A percentile compares a stretch with the other conserved stretches of the same genome.
phyloP scores from a whole-genome alignment of 2,329 filamentous ascomycete species.

The Lecanicillium sp. region DNA sequence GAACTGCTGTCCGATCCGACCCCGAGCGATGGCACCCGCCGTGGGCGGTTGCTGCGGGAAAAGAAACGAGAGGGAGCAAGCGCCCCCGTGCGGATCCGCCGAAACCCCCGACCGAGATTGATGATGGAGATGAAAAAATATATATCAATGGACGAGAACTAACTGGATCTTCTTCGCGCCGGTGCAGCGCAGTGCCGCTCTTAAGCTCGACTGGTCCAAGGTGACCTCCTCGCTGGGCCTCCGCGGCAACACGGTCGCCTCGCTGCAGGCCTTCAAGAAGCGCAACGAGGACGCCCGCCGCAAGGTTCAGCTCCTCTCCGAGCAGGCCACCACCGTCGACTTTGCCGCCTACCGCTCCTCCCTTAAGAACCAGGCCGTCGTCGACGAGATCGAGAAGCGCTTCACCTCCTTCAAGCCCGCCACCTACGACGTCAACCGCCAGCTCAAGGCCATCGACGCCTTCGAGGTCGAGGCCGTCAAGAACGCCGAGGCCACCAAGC shows the following conservation, averaged over 20 bases:
- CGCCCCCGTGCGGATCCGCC: slow-evolving; percentile 14
- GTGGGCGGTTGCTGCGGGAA: neutral
- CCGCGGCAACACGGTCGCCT: slow-evolving; percentile 85
- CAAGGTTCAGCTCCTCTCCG: slow-evolving; percentile 77
- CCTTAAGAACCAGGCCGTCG: slow-evolving; percentile 92
- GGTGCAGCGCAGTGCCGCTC: slow-evolving; percentile 85
- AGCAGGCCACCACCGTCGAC: slow-evolving; percentile 82
- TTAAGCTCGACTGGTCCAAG: slow-evolving; percentile 99
- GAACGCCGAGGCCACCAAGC: slow-evolving; percentile 96
- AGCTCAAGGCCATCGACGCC: slow-evolving; percentile 96
- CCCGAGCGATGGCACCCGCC: neutral
- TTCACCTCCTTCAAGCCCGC: slow-evolving; percentile 86
- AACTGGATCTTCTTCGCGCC: neutral
- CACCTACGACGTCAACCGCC: slow-evolving; percentile 86
- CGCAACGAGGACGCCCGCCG: slow-evolving; percentile 98
- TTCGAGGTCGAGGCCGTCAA: slow-evolving; percentile 96
- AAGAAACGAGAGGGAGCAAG: slow-evolving; percentile 7
- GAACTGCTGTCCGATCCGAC: slow-evolving; percentile 1
- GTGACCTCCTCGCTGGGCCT: slow-evolving; percentile 91
- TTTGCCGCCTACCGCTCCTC: slow-evolving; percentile 86
- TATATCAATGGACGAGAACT: neutral
- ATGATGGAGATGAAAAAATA: neutral
- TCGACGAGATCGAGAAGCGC: slow-evolving; percentile 97
- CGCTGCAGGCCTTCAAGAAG: slow-evolving; percentile 97
- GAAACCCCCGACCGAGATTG: slow-evolving; percentile 8